Evolutionary conservation across 352 stramenopile species (phyloP).

Genomic region (Pythium sp.): DNA sequence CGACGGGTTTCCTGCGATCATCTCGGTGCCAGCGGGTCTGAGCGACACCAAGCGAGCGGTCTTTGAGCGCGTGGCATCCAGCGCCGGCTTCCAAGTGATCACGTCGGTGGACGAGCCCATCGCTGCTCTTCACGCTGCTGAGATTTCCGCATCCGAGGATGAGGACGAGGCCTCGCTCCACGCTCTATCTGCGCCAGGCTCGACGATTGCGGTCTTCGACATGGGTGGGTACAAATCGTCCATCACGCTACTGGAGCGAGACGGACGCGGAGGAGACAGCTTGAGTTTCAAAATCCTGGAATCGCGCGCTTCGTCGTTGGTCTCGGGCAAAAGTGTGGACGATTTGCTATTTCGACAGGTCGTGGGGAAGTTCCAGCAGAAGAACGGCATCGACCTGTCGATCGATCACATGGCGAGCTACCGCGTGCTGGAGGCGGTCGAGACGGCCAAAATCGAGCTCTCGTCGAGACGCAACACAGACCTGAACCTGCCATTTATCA

Average conservation of each 20-base stretch:
- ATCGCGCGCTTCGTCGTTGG: conserved; percentile 27
- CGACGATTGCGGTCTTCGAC: conserved; percentile 58
- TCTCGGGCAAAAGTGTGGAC: conserved; percentile 50
- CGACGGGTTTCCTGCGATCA: conserved; percentile 43
- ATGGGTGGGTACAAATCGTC: conserved; percentile 63
- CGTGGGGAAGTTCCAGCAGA: conserved; percentile 48
- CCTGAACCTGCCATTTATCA: conserved; percentile 80
- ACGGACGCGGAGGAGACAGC: conserved; percentile 4
- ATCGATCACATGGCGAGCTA: conserved; percentile 71
- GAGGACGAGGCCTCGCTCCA: conserved; percentile 2
- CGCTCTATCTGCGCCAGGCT: conserved; percentile 8
- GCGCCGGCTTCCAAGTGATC: conserved; percentile 57
- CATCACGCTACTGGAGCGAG: conserved; percentile 46
- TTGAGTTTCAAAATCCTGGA: conserved; percentile 36
- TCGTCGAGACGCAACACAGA: conserved; percentile 51
- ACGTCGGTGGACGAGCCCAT: conserved; percentile 57
- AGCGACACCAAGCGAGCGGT: conserved; percentile 29
- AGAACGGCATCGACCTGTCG: conserved; percentile 63
- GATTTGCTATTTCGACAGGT: conserved; percentile 48
- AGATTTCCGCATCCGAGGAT: conserved; percentile 36
- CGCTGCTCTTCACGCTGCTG: conserved; percentile 55
- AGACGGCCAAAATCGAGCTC: conserved; percentile 72
- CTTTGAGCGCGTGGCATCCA: conserved; percentile 49
- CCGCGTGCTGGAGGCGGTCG: conserved; percentile 62
- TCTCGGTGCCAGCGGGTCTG: conserved; percentile 44